Evolutionary conservation across 2,329 filamentous ascomycete genomes (phyloP).

Genomic region (Dactylonectria macrodidyma): DNA sequence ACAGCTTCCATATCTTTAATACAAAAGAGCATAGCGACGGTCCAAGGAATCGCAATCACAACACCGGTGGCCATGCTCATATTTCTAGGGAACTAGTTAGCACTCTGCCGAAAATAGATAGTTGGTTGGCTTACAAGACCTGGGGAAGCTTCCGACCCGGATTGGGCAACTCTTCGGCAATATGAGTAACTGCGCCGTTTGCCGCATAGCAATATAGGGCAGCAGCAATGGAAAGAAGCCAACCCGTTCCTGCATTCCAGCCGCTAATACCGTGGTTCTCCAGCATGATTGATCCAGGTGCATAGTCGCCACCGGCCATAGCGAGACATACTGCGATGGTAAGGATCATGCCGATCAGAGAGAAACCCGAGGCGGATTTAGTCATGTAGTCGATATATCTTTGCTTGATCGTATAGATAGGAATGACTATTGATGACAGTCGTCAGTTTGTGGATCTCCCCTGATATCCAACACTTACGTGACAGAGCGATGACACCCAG

Average conservation of each 20-base stretch:
- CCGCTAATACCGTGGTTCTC: constrained; percentile 22
- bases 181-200: constrained; percentile 21
- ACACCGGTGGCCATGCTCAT: constrained; percentile 29
- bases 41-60: constrained; percentile 14
- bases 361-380: not conserved
- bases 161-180: constrained; percentile 34
- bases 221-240: constrained; percentile 27
- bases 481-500: not conserved
- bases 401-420: constrained; percentile 26
- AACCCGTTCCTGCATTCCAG: constrained; percentile 25
- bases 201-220: constrained; percentile 32
- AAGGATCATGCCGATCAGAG: constrained; percentile 23
- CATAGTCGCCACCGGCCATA: constrained; percentile 30
- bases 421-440: constrained; percentile 1
- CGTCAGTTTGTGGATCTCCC: not conserved
- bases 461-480: not conserved
- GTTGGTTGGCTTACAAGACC: constrained; percentile 15
- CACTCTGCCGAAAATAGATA: not conserved
- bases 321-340: constrained; percentile 5
- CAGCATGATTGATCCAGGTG: constrained; percentile 16
- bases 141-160: constrained; percentile 31
- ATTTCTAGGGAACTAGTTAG: constrained; percentile 15
- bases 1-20: constrained; percentile 31
- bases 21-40: constrained; percentile 29
- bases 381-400: constrained; percentile 33